Percentiles rank a stretch among this genome's conserved stretches.
These are phyloP conservation scores for Vicia villosa DNA, from an alignment of 306 rosid species.

Conservation along the genomic window DNA sequence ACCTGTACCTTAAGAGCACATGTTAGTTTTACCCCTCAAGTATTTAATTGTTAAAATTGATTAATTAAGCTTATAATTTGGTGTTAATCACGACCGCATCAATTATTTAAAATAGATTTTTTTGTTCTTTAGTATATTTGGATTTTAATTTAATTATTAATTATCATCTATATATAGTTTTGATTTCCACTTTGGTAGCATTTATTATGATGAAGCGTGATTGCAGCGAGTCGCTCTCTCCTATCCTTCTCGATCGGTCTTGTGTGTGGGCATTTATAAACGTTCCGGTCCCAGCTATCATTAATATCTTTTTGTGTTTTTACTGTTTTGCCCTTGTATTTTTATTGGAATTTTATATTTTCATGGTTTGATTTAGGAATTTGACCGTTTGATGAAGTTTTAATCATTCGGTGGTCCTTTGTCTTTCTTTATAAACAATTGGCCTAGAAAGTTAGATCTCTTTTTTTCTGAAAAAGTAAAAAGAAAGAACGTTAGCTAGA, in stretches of 20 bases:
- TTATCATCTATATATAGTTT: not conserved
- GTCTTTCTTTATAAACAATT: not conserved
- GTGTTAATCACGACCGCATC: too few relatives aligned
- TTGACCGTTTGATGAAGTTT: not conserved
- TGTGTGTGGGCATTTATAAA: conserved; percentile 53
- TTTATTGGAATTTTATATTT: not conserved
- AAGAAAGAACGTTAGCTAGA: not conserved
- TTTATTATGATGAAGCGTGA: conserved; percentile 42
- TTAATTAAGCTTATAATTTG: too few relatives aligned
- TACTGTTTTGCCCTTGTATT: conserved; percentile 32
- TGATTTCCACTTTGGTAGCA: conserved; percentile 37
- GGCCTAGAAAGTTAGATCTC: not conserved
- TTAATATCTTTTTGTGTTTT: not conserved
- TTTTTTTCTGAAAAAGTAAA: not conserved
- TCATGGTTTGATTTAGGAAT: conserved; percentile 16
- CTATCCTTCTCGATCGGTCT: conserved; percentile 25
- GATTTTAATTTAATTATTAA: not conserved
- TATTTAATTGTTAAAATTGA: too few relatives aligned
- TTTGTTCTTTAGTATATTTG: not conserved
- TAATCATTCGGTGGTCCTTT: not conserved
- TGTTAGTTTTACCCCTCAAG: too few relatives aligned
- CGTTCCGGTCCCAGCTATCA: conserved; percentile 48
- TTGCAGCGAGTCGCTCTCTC: conserved; percentile 54
- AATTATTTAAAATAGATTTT: too few relatives aligned
- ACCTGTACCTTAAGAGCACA: too few relatives aligned